Conservation (phyloP, 1,284 basidiomycete genomes). For the Irpex sp. region DNA sequence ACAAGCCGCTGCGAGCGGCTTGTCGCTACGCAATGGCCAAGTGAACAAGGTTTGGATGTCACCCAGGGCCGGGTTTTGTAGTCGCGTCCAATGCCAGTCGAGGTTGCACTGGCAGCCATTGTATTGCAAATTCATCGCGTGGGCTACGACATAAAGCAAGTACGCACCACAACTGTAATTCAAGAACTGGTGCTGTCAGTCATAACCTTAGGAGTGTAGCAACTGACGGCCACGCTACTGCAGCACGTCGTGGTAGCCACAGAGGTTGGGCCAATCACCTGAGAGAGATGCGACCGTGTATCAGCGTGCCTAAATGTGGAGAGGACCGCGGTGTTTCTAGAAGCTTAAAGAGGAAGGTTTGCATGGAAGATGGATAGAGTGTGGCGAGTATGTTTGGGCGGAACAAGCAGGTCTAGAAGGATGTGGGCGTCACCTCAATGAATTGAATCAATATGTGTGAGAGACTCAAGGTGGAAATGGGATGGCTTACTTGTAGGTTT, state of each 20-base stretch:
- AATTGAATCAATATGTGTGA: not conserved
- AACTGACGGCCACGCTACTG: not conserved
- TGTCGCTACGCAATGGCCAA: too few relatives aligned
- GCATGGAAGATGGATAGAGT: not conserved
- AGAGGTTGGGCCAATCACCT: not conserved
- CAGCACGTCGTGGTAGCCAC: not conserved
- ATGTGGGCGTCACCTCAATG: not conserved
- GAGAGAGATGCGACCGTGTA: not conserved
- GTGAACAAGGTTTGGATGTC: not conserved
- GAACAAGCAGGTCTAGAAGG: slow-evolving; percentile 2
- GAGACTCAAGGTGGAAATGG: not conserved
- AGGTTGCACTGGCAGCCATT: not conserved
- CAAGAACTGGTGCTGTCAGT: not conserved
- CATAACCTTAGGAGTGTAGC: not conserved
- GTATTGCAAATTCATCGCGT: not conserved
- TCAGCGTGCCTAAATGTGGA: not conserved
- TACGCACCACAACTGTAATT: not conserved
- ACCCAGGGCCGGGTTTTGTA: not conserved
- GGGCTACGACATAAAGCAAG: not conserved
- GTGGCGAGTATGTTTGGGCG: slow-evolving; percentile 1
- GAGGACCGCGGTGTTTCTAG: not conserved
- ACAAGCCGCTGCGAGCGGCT: too few relatives aligned
- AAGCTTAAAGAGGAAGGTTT: not conserved
- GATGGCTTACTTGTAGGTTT: not conserved
- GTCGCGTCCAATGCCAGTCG: not conserved